Evolutionary conservation across 2,329 filamentous ascomycete species (phyloP).

Genomic region (Lizonia empirigonia): DNA sequence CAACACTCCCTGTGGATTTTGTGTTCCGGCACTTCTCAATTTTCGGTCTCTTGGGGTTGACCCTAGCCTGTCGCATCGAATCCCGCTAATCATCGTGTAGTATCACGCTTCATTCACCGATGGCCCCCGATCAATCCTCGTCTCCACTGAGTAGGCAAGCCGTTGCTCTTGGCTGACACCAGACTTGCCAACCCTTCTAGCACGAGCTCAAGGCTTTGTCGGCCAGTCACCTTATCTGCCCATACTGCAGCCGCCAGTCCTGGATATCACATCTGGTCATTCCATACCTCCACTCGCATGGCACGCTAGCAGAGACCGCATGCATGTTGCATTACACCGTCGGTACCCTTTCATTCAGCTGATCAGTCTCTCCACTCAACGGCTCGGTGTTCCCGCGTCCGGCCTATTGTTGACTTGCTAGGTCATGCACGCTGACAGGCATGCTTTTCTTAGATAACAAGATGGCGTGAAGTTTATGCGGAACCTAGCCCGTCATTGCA

Average conservation of each 20-base stretch:
- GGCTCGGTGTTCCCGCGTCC: slow-evolving; percentile 47
- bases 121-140: slow-evolving; percentile 31
- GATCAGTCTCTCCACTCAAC: slow-evolving; percentile 48
- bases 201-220: slow-evolving; percentile 42
- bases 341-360: slow-evolving; percentile 46
- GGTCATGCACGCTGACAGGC: slow-evolving; percentile 51
- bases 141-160: slow-evolving; percentile 32
- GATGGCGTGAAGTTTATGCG: slow-evolving; percentile 52
- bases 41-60: slow-evolving; percentile 24
- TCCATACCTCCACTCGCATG: slow-evolving; percentile 42
- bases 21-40: slow-evolving; percentile 3
- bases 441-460: slow-evolving; percentile 50
- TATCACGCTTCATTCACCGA: slow-evolving; percentile 36
- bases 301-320: slow-evolving; percentile 44
- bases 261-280: slow-evolving; percentile 45
- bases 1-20: slow-evolving; percentile 23
- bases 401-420: slow-evolving; percentile 50
- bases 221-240: slow-evolving; percentile 57
- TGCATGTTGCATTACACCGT: slow-evolving; percentile 48
- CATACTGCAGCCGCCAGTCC: slow-evolving; percentile 48
- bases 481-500: slow-evolving; percentile 52
- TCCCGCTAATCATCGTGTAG: slow-evolving; percentile 48
- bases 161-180: slow-evolving; percentile 42
- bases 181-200: slow-evolving; percentile 35
- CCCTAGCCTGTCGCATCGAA: slow-evolving; percentile 31